Evolutionary conservation across 371 early-diverging fungal genomes (phyloP), one percentile per base, ranked within the genome.

Genomic region (Phascolomyces articulosus): DNA sequence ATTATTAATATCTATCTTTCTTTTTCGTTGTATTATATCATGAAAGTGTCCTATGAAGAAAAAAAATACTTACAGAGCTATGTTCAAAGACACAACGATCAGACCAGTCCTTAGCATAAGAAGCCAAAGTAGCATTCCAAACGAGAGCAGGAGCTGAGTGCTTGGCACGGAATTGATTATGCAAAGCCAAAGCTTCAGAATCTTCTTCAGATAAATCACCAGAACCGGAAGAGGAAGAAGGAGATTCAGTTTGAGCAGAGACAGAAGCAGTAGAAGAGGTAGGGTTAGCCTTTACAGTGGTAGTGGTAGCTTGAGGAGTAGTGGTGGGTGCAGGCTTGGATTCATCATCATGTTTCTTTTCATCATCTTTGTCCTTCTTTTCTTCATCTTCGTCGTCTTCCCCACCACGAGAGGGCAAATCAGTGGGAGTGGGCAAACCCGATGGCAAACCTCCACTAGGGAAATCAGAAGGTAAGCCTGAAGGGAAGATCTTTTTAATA

Each of bases 41-140:
- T n/a, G n/a, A 34, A 34, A 34, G 11, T 34, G 34, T 9, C 6
- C 11, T 9, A 44, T 44, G 44, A 13, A 44, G 34, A 10, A 13
- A 21, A 34, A 26, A 3, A 18, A 23, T 13, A 53, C 27, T 56
- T 64, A 64, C 64, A 15, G 21, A 41, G 44, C 79, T 81, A 60
- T 84, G 84, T 44, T 72, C 40, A 53, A 79, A 83, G 15, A 60
- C 27, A 62, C 84, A 87, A 20, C 55, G 29, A 57, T 75, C 68
- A 48, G 80, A 71, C 77, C 78, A 83, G 11, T 79, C 67, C 65
- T 82, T 75, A 28, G 82, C 85, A 60, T 75, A 83, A 0, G 29
- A 40, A 40, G 79, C 87, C 15, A 80, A 55, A 2, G 61, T 75
- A 9, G 21, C 40, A 58, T 74, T 77, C 84, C 84, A 87, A 20